phyloP scores from a whole-genome alignment of 352 stramenopile species.

The Phytophthora niederhauseri region DNA sequence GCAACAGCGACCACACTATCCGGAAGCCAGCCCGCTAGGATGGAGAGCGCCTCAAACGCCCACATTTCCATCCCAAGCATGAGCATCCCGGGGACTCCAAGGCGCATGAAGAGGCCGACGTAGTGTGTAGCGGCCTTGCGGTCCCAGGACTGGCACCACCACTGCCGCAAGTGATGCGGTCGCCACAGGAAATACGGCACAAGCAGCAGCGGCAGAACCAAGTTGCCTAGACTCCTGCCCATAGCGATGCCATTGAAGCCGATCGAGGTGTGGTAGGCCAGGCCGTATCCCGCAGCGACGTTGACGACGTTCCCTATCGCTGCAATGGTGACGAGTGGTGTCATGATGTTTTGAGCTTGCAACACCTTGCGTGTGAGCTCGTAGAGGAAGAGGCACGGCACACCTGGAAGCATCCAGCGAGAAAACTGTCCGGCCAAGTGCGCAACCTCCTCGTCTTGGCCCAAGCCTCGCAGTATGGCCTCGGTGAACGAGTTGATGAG shows the following conservation, averaged over 20 bases:
- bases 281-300: constrained; percentile 50
- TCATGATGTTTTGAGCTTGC: constrained; percentile 71
- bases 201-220: constrained; percentile 46
- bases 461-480: neutral
- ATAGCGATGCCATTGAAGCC: constrained; percentile 81
- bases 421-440: constrained; percentile 60
- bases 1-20: constrained; percentile 52
- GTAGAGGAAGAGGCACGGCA: constrained; percentile 75
- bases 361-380: constrained; percentile 76
- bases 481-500: neutral
- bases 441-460: constrained; percentile 49
- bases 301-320: constrained; percentile 69
- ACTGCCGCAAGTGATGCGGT: constrained; percentile 31
- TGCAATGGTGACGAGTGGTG: constrained; percentile 65
- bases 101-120: constrained; percentile 40
- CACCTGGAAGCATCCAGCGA: constrained; percentile 52
- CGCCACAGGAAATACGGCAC: constrained; percentile 55
- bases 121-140: constrained; percentile 31
- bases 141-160: constrained; percentile 44
- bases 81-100: constrained; percentile 56
- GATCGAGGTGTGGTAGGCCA: constrained; percentile 48
- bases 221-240: constrained; percentile 47
- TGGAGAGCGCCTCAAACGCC: constrained; percentile 61
- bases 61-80: constrained; percentile 68
- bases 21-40: constrained; percentile 47